These are phyloP conservation scores for Eimeria tenella DNA, from an alignment of 169 alveolate species.

Conservation along the genomic window DNA sequence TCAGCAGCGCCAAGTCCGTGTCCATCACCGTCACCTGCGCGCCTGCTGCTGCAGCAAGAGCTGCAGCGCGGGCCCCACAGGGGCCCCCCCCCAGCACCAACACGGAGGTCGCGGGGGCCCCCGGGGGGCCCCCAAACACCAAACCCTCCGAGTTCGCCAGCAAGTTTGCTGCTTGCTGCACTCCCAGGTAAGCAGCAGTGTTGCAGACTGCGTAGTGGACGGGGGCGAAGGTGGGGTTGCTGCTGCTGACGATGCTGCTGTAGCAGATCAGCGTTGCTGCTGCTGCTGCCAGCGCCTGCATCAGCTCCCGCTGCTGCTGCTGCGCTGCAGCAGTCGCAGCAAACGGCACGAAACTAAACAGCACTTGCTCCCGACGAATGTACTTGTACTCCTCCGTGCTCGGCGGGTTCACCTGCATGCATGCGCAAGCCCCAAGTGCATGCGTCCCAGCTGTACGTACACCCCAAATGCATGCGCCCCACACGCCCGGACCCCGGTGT, in stretches of 20 bases:
- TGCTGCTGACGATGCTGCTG: not conserved
- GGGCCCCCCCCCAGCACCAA: slow-evolving; percentile 72
- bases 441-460: too few relatives aligned
- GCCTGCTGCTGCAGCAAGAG: slow-evolving; percentile 55
- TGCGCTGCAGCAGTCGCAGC: slow-evolving; percentile 12
- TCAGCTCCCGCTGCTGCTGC: slow-evolving; percentile 9
- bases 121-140: slow-evolving; percentile 61
- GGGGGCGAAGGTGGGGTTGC: not conserved
- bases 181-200: slow-evolving; percentile 43
- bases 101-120: slow-evolving; percentile 39
- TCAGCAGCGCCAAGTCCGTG: not conserved
- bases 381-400: slow-evolving; percentile 21
- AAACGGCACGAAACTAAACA: slow-evolving; percentile 43
- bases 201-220: slow-evolving; percentile 44
- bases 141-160: slow-evolving; percentile 13
- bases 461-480: too few relatives aligned
- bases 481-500: too few relatives aligned
- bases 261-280: slow-evolving; percentile 45
- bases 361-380: slow-evolving; percentile 53
- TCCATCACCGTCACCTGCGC: slow-evolving; percentile 74
- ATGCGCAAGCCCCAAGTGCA: too few relatives aligned
- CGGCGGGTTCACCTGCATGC: slow-evolving; percentile 72
- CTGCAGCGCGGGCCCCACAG: slow-evolving; percentile 65
- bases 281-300: slow-evolving; percentile 20
- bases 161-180: slow-evolving; percentile 58